Evolutionary conservation across 176 grass and related monocot species (phyloP).

Genomic region (Lolium multiflorum): DNA sequence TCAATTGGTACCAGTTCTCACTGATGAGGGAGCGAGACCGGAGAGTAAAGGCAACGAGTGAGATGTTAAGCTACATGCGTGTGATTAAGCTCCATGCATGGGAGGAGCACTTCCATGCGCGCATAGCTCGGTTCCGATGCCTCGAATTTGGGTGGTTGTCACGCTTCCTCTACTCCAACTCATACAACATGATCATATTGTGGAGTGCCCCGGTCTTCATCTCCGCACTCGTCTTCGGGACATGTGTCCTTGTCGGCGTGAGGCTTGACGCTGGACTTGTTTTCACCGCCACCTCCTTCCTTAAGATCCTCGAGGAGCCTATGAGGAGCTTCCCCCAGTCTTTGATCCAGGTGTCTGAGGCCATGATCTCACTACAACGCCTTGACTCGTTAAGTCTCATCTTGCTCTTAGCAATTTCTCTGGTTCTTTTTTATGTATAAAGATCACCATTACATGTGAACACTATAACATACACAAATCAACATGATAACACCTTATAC

Average conservation of each 20-base stretch:
- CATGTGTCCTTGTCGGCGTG: slow-evolving; percentile 51
- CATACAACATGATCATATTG: slow-evolving; percentile 68
- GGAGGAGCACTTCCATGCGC: slow-evolving; percentile 74
- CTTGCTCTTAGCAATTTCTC: background rate
- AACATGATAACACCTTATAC: no score
- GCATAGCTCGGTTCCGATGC: slow-evolving; percentile 59
- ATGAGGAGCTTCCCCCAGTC: slow-evolving; percentile 90
- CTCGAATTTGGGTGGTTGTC: slow-evolving; percentile 76
- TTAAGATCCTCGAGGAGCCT: slow-evolving; percentile 88
- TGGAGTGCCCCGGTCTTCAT: slow-evolving; percentile 73
- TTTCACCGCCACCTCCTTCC: slow-evolving; percentile 85
- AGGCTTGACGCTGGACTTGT: slow-evolving; percentile 75
- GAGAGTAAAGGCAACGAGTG: slow-evolving; percentile 93
- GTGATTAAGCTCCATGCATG: slow-evolving; percentile 97
- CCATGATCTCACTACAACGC: slow-evolving; percentile 71
- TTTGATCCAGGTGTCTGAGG: slow-evolving; percentile 83
- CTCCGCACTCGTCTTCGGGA: slow-evolving; percentile 68
- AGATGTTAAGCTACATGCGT: slow-evolving; percentile 91
- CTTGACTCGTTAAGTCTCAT: slow-evolving; percentile 44
- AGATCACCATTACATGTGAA: no score
- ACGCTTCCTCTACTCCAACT: slow-evolving; percentile 84
- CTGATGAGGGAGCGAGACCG: slow-evolving; percentile 78
- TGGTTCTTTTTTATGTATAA: no score
- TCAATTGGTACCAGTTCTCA: slow-evolving; percentile 79
- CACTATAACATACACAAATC: background rate